A percentile compares a stretch with the other conserved stretches of the same genome.
phyloP scores from a whole-genome alignment of 768 basidiomycete genomes.

The Leccinellum albellum region DNA sequence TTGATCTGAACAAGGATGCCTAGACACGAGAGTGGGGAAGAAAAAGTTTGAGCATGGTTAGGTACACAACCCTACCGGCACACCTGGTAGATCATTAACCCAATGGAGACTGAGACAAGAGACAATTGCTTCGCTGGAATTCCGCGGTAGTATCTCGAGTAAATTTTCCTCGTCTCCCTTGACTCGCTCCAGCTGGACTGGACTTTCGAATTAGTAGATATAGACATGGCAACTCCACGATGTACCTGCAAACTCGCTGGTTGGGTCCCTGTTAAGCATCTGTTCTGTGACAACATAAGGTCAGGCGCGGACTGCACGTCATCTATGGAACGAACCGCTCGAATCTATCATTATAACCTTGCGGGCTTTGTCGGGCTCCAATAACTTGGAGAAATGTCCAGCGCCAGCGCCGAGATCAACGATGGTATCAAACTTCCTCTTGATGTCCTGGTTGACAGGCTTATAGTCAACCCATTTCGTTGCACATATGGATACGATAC shows the following conservation, averaged over 20 bases:
- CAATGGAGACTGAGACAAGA: constrained; percentile 93
- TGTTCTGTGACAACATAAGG: constrained; percentile 42
- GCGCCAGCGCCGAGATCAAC: constrained; percentile 89
- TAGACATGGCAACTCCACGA: not conserved
- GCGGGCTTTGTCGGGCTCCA: constrained; percentile 62
- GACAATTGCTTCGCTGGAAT: constrained; percentile 88
- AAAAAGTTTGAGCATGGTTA: not conserved
- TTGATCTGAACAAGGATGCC: constrained; percentile 84
- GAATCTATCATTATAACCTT: constrained; percentile 84
- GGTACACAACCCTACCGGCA: constrained; percentile 11
- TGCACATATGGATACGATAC: constrained; percentile 39
- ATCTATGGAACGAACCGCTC: constrained; percentile 54
- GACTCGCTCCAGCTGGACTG: constrained; percentile 76
- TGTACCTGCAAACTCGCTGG: constrained; percentile 77
- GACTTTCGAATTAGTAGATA: constrained; percentile 2
- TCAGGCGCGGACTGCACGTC: not conserved
- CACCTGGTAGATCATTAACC: constrained; percentile 96
- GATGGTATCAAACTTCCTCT: constrained; percentile 71
- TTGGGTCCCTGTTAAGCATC: constrained; percentile 71
- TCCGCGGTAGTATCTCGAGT: constrained; percentile 55
- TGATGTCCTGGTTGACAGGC: constrained; percentile 69
- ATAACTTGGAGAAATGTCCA: constrained; percentile 84
- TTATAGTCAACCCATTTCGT: not conserved
- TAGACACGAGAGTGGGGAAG: constrained; percentile 28
- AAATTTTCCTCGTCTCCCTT: constrained; percentile 84